Percentiles rank a stretch among this genome's conserved stretches.
These are phyloP conservation scores for Diplodia scrobiculata DNA, from an alignment of 2,329 filamentous ascomycete genomes.

Conservation along the genomic window DNA sequence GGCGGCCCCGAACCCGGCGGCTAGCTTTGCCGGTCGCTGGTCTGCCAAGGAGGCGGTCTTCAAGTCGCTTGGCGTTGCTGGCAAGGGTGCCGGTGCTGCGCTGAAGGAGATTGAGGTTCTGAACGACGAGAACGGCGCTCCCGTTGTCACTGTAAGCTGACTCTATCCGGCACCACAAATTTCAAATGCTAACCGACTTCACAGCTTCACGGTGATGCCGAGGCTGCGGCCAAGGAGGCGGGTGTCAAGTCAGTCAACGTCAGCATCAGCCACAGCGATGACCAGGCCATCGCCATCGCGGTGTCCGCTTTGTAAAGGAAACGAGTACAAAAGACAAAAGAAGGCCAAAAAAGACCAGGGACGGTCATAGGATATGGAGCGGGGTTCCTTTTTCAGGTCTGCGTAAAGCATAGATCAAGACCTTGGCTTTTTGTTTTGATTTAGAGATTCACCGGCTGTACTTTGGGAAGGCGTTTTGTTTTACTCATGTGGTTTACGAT, in stretches of 20 bases:
- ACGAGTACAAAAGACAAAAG: neutral
- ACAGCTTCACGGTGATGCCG: conserved; percentile 83
- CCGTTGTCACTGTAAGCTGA: conserved; percentile 77
- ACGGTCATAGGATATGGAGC: conserved; percentile 4
- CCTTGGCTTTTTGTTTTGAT: neutral
- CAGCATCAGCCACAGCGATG: conserved; percentile 94
- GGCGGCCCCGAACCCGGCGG: conserved; percentile 74
- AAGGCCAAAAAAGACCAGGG: conserved; percentile 13
- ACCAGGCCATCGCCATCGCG: conserved; percentile 91
- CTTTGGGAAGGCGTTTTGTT: conserved; percentile 10
- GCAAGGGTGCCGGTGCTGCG: conserved; percentile 84
- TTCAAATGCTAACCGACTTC: conserved; percentile 25
- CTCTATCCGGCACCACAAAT: neutral
- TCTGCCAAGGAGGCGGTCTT: conserved; percentile 98
- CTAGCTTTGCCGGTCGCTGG: conserved; percentile 94
- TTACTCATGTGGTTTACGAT: neutral
- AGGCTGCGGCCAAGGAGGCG: conserved; percentile 77
- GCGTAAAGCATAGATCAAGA: conserved; percentile 19
- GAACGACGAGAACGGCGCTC: conserved; percentile 77
- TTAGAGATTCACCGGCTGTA: conserved; percentile 25
- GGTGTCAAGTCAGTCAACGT: conserved; percentile 87
- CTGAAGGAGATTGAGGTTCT: conserved; percentile 94
- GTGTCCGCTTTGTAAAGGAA: conserved; percentile 70
- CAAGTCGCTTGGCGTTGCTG: conserved; percentile 86
- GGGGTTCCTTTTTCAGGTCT: conserved; percentile 8